Base-by-base conservation (phyloP, 306 rosid species). In the Sechiopsis laciniata region DNA sequence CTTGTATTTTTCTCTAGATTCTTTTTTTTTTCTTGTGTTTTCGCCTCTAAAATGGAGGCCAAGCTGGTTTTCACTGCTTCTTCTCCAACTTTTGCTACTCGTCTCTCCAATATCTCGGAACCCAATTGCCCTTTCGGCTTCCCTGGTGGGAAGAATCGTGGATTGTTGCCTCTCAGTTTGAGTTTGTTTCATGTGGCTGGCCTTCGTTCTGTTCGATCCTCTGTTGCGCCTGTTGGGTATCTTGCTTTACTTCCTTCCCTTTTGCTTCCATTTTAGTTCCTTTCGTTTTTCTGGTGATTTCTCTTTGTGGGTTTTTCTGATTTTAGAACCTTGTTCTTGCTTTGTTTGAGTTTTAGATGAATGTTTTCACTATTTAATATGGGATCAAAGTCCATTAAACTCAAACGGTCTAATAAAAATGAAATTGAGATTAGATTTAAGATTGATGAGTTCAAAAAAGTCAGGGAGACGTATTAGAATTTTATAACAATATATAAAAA, bases 191-290 rank as follows among this genome's bases (percentile, higher is more conserved):
- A 19, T 40, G 42, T 71, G 35, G 20, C 15, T 9, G 21, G 35
- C n/a, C 8, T 75, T 32, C 61, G 42, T 50, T 62, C 78, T 26
- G 53, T 51, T 10, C 62, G 10, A 51, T 72, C 78, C 45, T 75
- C 78, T 62, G 52, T 66, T 0, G 16, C 72, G 0, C 50, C 72
- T 4, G 20, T 50, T 52, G 72, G 78, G 78, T 75, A 75, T 62
- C 22, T 42, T 7, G 1, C 10, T 73, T 57, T 9, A 42, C 48
- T 42, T 42, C 11, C 16, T 0, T 17, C 76, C 53, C 58, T 72
- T 35, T 72, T 16, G 5, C 22, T 52, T 50, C 9, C 11, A 71
- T 71, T 29, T 14, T 17, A 24, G 0, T 16, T 52, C 21, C 6
- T 71, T 22, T 52, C 11, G 48, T 42, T 42, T 42, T 42, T 14